Percentiles rank a stretch among this genome's conserved stretches.
These are phyloP conservation scores for Hypoxylon cercidicola DNA, from an alignment of 495 filamentous ascomycete genomes.

Conservation along the genomic window DNA sequence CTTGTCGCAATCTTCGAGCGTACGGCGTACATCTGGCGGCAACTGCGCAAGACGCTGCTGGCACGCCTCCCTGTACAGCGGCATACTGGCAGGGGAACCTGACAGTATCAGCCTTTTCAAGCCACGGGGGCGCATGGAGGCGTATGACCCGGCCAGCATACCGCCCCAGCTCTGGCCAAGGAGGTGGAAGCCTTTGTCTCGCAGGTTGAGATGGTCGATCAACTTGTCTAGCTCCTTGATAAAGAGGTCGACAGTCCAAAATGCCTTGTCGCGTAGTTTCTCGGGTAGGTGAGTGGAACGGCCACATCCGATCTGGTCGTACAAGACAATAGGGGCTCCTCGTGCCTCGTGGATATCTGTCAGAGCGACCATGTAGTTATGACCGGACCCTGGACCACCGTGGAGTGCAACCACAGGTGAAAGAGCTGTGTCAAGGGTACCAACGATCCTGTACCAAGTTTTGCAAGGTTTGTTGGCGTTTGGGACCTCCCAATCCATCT, in stretches of 20 bases:
- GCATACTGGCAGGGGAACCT: slow-evolving; percentile 38
- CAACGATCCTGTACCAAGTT: slow-evolving; percentile 52
- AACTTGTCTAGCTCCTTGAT: slow-evolving; percentile 65
- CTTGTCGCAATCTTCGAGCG: slow-evolving; percentile 17
- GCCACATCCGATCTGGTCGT: slow-evolving; percentile 64
- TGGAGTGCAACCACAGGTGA: slow-evolving; percentile 45
- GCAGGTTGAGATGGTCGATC: slow-evolving; percentile 50
- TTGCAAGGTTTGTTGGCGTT: too few species aligned
- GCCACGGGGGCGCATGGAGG: slow-evolving; percentile 34
- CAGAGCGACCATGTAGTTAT: slow-evolving; percentile 54
- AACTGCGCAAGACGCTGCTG: slow-evolving; percentile 19
- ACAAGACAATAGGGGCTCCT: slow-evolving; percentile 57
- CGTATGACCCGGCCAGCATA: slow-evolving; percentile 54
- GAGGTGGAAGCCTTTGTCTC: slow-evolving; percentile 50
- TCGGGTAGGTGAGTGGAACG: slow-evolving; percentile 56
- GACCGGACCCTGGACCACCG: slow-evolving; percentile 59
- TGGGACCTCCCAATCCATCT: too few species aligned
- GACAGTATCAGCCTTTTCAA: slow-evolving; percentile 33
- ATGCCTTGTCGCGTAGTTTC: slow-evolving; percentile 49
- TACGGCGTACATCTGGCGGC: slow-evolving; percentile 14
- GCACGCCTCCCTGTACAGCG: slow-evolving; percentile 23
- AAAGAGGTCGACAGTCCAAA: slow-evolving; percentile 64
- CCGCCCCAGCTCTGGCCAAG: slow-evolving; percentile 65
- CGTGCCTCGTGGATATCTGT: slow-evolving; percentile 40
- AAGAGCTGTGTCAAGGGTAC: neutral